phyloP scores from a whole-genome alignment of 768 basidiomycete genomes.

The Boletus barrowsii region DNA sequence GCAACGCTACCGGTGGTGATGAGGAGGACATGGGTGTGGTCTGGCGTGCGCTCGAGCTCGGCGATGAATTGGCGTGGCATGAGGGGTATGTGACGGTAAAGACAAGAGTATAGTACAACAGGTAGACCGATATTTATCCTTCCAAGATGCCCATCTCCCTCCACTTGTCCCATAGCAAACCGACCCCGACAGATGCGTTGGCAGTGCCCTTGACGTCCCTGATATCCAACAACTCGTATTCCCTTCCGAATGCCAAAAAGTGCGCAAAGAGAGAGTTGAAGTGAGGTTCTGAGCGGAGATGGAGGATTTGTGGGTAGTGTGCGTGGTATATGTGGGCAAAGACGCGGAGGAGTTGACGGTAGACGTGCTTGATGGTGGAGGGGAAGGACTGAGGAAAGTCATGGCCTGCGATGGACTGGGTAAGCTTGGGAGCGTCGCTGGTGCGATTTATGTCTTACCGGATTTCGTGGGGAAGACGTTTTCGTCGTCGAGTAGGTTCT shows the following conservation, averaged over 20 bases:
- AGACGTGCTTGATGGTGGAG: constrained; percentile 87
- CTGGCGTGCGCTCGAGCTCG: constrained; percentile 24
- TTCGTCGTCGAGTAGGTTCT: constrained; percentile 92
- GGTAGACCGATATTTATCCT: constrained; percentile 15
- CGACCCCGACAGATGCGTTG: constrained; percentile 63
- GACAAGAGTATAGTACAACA: constrained; percentile 15
- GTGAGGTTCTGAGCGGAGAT: constrained; percentile 90
- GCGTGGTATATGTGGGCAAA: constrained; percentile 98
- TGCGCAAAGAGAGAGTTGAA: constrained; percentile 98
- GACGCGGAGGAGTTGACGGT: constrained; percentile 93
- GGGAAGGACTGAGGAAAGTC: constrained; percentile 88
- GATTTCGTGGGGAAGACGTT: constrained; percentile 92
- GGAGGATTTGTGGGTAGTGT: constrained; percentile 87
- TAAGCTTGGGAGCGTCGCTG: neutral
- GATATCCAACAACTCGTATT: constrained; percentile 87
- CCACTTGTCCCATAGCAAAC: constrained; percentile 85
- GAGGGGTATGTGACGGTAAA: neutral
- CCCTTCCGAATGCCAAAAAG: constrained; percentile 92
- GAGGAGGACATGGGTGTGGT: constrained; percentile 63
- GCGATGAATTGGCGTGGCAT: constrained; percentile 25
- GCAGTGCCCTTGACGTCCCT: constrained; percentile 80
- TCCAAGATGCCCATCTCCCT: constrained; percentile 80
- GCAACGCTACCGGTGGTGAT: constrained; percentile 95
- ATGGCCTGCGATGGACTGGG: constrained; percentile 53
- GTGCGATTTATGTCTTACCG: constrained; percentile 47